Conservation (phyloP, 768 basidiomycete genomes). For the Trametes villosa region DNA sequence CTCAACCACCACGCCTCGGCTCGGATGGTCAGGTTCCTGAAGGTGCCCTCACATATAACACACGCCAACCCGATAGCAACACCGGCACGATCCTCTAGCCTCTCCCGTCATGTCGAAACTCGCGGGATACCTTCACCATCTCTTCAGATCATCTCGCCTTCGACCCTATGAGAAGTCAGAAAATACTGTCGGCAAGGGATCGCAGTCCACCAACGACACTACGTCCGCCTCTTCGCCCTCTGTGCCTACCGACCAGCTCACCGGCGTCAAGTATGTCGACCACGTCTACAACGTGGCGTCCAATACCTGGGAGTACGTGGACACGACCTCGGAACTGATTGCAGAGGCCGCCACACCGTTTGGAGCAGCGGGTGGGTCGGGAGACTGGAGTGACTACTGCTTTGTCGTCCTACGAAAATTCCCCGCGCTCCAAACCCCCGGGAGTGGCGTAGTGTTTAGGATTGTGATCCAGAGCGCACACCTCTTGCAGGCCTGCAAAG, state of each 20-base stretch:
- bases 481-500: conserved; percentile 59
- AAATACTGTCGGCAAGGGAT: too few relatives aligned
- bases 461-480: conserved; percentile 62
- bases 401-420: conserved; percentile 61
- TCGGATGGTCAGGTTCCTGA: too few relatives aligned
- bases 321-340: conserved; percentile 53
- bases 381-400: conserved; percentile 63
- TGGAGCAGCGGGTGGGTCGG: conserved; percentile 34
- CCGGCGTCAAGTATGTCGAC: conserved; percentile 59
- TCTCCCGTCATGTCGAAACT: too few relatives aligned
- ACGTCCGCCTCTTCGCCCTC: background rate
- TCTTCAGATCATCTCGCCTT: too few relatives aligned
- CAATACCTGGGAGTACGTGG: conserved; percentile 63
- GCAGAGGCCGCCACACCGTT: conserved; percentile 16
- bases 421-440: conserved; percentile 39
- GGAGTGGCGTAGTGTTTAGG: conserved; percentile 43
- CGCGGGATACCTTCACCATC: too few relatives aligned
- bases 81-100: too few relatives aligned
- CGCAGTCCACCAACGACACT: too few relatives aligned
- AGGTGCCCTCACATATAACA: too few relatives aligned
- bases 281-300: conserved; percentile 61
- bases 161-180: too few relatives aligned
- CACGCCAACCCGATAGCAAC: too few relatives aligned
- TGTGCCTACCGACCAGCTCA: too few relatives aligned
- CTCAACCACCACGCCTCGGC: too few relatives aligned